Evolutionary conservation across 176 grass and related monocot species (phyloP).

Genomic region (Hordeum marinum): DNA sequence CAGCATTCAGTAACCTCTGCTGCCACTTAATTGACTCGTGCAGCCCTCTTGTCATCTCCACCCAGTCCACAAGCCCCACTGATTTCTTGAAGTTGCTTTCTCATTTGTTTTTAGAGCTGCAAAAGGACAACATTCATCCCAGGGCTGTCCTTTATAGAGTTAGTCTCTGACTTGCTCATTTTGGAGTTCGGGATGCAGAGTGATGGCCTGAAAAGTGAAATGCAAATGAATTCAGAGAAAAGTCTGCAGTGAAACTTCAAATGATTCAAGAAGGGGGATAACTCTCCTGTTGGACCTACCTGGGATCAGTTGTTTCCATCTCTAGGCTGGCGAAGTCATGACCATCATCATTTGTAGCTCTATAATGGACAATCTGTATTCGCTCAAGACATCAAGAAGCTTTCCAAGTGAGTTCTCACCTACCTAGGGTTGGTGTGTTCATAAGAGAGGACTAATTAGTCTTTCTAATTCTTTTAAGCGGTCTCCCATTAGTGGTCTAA

Average conservation of each 20-base stretch:
- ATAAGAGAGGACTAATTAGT: neutral
- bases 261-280: too few species aligned
- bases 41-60: neutral
- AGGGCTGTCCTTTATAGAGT: neutral
- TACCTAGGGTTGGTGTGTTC: neutral
- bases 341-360: neutral
- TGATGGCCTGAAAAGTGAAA: neutral
- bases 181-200: neutral
- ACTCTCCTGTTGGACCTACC: too few species aligned
- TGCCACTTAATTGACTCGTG: neutral
- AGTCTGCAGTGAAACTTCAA: neutral
- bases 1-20: neutral
- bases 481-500: neutral
- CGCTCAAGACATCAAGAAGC: neutral
- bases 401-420: constrained; percentile 4
- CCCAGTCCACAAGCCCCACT: neutral
- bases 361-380: neutral
- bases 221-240: neutral
- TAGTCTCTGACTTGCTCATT: neutral
- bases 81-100: neutral
- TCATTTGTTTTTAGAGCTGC: neutral
- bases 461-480: neutral
- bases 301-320: neutral
- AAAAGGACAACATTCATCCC: neutral
- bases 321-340: neutral